Evolutionary conservation across 2,329 filamentous ascomycete species (phyloP), one percentile per base, ranked within the genome.

Genomic region (Trichoderma lentiforme): DNA sequence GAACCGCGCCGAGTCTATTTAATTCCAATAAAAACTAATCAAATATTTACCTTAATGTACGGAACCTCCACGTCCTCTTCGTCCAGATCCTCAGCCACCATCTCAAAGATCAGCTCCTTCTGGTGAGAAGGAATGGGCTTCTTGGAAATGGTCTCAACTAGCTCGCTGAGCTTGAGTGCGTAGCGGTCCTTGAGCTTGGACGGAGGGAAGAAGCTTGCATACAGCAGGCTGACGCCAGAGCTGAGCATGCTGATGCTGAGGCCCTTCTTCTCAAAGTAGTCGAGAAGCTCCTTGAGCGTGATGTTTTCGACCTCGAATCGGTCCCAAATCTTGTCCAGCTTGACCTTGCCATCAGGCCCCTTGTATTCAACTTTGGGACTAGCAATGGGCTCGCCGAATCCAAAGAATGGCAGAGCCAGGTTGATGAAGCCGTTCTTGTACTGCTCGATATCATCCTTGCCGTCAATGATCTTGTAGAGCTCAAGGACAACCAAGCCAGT

Each of bases 351-450:
- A 56, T 93, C 84, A 67, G 91, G 91, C 26, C 94, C 92, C 79
- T 90, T 85, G 84, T 98, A 99, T 78, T 90, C 93, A 75, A 95
- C 93, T 88, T 98, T 98, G 34, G 95, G 94, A 76, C 94, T 97
- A 6, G 91, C 91, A 77, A 99, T 97, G 3, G 96, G 96, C 84
- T 99, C 96, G 79, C 94, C 97, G 88, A 99, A 99, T 51, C 95
- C 95, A 77, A 99, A 97, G 88, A 99, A 98, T 1, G 96, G 96
- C 74, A 99, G 85, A 1, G 96, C 96, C 76, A 99, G 84, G 84
- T 99, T 99, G 83, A 98, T 88, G 82, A 99, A 99, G 18, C 96
- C 96, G 80, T 99, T 99, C 89, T 98, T 98, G 90, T 97, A 99
- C 83, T 98, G 93, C 84, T 98, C 96, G 75, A 98, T 92, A 77